Evolutionary conservation across 176 grass and related monocot genomes (phyloP).

Genomic region (Zoysia japonica): DNA sequence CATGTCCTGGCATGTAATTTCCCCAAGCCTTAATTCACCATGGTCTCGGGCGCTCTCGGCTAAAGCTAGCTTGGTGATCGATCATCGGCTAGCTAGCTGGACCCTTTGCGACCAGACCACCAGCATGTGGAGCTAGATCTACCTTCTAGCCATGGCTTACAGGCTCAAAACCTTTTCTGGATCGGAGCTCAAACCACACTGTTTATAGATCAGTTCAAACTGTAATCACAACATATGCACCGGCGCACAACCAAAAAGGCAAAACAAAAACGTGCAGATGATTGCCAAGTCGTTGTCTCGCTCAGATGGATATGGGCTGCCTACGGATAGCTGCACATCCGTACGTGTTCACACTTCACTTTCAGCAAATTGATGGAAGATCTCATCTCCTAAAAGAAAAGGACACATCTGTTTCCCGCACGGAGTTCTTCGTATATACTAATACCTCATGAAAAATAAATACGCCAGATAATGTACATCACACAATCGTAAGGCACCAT

Average conservation of each 20-base stretch:
- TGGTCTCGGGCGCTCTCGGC: neutral
- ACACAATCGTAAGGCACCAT: too few relatives aligned
- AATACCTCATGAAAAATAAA: neutral
- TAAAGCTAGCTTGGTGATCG: neutral
- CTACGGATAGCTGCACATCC: neutral
- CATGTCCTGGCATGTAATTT: neutral
- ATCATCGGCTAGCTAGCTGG: neutral
- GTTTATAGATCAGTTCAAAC: neutral
- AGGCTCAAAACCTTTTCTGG: neutral
- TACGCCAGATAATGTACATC: neutral
- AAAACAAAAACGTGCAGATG: constrained; percentile 3
- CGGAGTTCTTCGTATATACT: neutral
- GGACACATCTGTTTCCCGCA: neutral
- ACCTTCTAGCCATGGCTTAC: neutral
- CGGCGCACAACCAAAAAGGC: too few relatives aligned
- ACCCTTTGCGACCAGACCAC: neutral
- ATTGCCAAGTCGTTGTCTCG: constrained; percentile 4
- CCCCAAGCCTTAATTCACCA: neutral
- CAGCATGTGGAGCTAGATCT: neutral
- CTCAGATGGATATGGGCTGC: constrained; percentile 11
- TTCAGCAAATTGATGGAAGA: constrained; percentile 25
- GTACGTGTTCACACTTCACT: constrained; percentile 42
- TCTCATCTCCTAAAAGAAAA: neutral
- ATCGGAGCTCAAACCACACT: neutral
- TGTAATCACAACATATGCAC: too few relatives aligned